These are phyloP conservation scores for Tarenaya hassleriana DNA, from an alignment of 345 rosid genomes.

Conservation along the genomic window DNA sequence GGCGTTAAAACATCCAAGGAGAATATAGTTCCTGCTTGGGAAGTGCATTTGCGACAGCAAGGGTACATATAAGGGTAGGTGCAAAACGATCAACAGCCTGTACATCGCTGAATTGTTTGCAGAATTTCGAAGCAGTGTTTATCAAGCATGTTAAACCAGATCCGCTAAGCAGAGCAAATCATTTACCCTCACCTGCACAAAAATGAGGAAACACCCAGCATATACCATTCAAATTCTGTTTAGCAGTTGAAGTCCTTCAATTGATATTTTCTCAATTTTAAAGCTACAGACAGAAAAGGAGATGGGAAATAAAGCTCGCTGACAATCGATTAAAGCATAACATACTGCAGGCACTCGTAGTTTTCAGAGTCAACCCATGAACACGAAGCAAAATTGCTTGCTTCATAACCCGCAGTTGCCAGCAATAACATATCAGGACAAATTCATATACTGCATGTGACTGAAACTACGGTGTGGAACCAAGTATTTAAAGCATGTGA, in stretches of 20 bases:
- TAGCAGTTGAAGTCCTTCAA: neutral
- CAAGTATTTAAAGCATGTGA: too few relatives aligned
- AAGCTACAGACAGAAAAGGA: neutral
- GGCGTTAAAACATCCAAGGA: neutral
- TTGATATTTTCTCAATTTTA: conserved; percentile 1
- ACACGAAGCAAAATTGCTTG: conserved; percentile 90
- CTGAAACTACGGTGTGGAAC: too few relatives aligned
- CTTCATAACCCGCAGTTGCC: conserved; percentile 66
- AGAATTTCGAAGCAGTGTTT: conserved; percentile 70
- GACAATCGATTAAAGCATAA: conserved; percentile 8
- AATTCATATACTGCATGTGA: too few relatives aligned
- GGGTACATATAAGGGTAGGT: conserved; percentile 96
- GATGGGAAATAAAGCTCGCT: neutral
- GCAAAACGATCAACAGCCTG: conserved; percentile 91
- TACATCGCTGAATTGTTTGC: conserved; percentile 88
- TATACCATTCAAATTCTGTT: neutral
- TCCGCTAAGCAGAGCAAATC: conserved; percentile 88
- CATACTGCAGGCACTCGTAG: conserved; percentile 97
- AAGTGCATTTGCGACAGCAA: conserved; percentile 83
- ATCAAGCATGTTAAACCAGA: conserved; percentile 58
- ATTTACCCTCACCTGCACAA: conserved; percentile 80
- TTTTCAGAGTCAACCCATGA: conserved; percentile 92
- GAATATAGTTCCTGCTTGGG: conserved; percentile 55
- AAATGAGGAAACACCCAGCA: neutral
- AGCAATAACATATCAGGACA: too few relatives aligned